Base-by-base conservation (phyloP, 805 yeast genomes). In the Zygosaccharomyces pseudorouxii region DNA sequence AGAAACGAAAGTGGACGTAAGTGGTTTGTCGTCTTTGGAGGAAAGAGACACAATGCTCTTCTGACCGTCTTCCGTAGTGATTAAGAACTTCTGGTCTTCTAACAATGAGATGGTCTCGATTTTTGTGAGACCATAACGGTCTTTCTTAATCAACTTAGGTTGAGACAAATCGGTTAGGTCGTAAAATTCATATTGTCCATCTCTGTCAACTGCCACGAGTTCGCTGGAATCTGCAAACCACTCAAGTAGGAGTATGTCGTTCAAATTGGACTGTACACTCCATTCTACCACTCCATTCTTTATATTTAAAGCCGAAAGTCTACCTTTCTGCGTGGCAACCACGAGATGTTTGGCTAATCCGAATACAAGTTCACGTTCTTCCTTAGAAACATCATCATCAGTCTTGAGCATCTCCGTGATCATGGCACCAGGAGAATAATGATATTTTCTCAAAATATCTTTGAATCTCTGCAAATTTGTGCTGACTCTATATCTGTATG, bases 271-370 rank as follows among this genome's bases (percentile, higher is more conserved):
- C 22, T 59, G 53, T 22, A 65, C 52, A 4, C 48, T 55, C 84
- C 84, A 80, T 5, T 64, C 54, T 19, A 46, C 30, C 12, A 62
- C 55, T 16, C 78, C 77, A 44, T 71, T 63, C 5, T 63, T 55
- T 1, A 77, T 60, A 50, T 75, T 70, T 14, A 78, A 58, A 1
- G 78, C 79, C 8, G 73, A 62, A 1, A 82, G 43, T 40, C 67
- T 69, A 4, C 77, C 76, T 39, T 60, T 60, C 10, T 59, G 55
- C 0, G 79, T 72, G 2, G 74, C 68, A 0, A 71, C 69, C 2
- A 78, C 60, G 23, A 79, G 51, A 4, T 62, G 59, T 49, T 79
- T 78, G 6, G 64, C 57, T 29, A 75, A 71, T 1, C 83, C 83
- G 65, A 79, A 79, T 25, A 64, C 70, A 5, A 56, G 36, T 33